A percentile compares a stretch with the other conserved stretches of the same genome.
Evolutionary conservation across 2,329 filamentous ascomycete species (phyloP).

Genomic region (Neofusicoccum umdonicola): DNA sequence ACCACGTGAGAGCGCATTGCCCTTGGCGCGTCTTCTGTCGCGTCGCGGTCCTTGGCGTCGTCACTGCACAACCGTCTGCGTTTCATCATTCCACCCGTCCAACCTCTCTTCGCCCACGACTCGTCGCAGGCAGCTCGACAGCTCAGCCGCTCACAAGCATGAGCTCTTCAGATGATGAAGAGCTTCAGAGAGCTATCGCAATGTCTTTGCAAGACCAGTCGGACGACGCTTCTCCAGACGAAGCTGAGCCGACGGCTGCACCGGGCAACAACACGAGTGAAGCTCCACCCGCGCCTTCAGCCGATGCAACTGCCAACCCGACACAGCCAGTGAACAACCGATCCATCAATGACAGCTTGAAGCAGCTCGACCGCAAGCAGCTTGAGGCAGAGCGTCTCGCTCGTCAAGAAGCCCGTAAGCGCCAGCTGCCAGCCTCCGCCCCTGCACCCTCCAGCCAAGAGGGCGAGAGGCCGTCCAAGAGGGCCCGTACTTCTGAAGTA

Average conservation of each 20-base stretch:
- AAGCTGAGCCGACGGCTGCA: not conserved
- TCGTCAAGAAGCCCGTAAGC: constrained; percentile 61
- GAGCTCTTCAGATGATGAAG: constrained; percentile 27
- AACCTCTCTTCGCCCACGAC: not conserved
- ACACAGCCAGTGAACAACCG: not conserved
- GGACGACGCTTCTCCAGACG: not conserved
- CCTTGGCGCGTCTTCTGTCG: not conserved
- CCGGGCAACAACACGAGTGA: not conserved
- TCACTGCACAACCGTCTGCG: not conserved
- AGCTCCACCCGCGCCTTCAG: not conserved
- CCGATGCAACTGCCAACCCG: constrained; percentile 1
- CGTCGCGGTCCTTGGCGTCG: not conserved
- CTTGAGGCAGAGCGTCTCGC: constrained; percentile 85
- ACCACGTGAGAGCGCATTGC: not conserved
- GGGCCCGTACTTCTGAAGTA: not conserved
- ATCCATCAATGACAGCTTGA: constrained; percentile 28
- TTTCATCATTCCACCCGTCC: not conserved
- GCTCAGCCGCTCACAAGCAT: constrained; percentile 15
- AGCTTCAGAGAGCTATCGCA: constrained; percentile 27
- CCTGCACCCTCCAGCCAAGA: not conserved
- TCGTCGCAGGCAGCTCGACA: constrained; percentile 17
- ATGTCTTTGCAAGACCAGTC: constrained; percentile 24
- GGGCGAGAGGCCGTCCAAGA: not conserved
- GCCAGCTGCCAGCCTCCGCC: constrained; percentile 37
- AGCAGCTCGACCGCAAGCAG: constrained; percentile 65